Evolutionary conservation across 1,284 basidiomycete genomes (phyloP).

Genomic region (Rhizopogon hawkerae): DNA sequence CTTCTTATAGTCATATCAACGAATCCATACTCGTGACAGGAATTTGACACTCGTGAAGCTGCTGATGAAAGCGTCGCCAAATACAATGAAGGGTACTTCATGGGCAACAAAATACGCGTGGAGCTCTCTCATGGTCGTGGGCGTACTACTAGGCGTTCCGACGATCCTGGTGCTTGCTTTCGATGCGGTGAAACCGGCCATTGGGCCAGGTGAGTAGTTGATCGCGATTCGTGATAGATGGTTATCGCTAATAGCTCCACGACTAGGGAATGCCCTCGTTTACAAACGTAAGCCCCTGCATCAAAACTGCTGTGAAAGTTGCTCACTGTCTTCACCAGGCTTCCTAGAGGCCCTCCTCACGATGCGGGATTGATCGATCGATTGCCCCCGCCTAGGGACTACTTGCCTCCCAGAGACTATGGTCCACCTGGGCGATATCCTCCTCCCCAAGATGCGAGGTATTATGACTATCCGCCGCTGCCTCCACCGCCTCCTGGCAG

Average conservation of each 20-base stretch:
- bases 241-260: slow-evolving; percentile 8
- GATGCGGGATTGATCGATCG: slow-evolving; percentile 50
- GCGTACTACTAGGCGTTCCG: slow-evolving; percentile 64
- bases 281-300: slow-evolving; percentile 32
- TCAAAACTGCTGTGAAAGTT: not conserved
- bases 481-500: slow-evolving; percentile 31
- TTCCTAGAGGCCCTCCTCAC: slow-evolving; percentile 27
- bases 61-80: slow-evolving; percentile 79
- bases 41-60: slow-evolving; percentile 71
- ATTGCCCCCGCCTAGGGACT: slow-evolving; percentile 40
- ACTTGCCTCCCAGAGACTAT: slow-evolving; percentile 39
- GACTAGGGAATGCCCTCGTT: slow-evolving; percentile 65
- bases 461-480: slow-evolving; percentile 46
- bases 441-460: slow-evolving; percentile 40
- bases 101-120: slow-evolving; percentile 83
- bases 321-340: slow-evolving; percentile 12
- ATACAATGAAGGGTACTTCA: slow-evolving; percentile 78
- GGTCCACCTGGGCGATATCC: slow-evolving; percentile 32
- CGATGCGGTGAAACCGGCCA: slow-evolving; percentile 75
- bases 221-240: slow-evolving; percentile 3
- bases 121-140: slow-evolving; percentile 77
- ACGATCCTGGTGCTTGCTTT: slow-evolving; percentile 78
- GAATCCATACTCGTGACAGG: slow-evolving; percentile 34
- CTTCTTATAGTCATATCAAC: not conserved
- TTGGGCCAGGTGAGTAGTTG: slow-evolving; percentile 66